Conservation (phyloP, 176 grass and related monocot genomes). For the Musa acuminata region DNA sequence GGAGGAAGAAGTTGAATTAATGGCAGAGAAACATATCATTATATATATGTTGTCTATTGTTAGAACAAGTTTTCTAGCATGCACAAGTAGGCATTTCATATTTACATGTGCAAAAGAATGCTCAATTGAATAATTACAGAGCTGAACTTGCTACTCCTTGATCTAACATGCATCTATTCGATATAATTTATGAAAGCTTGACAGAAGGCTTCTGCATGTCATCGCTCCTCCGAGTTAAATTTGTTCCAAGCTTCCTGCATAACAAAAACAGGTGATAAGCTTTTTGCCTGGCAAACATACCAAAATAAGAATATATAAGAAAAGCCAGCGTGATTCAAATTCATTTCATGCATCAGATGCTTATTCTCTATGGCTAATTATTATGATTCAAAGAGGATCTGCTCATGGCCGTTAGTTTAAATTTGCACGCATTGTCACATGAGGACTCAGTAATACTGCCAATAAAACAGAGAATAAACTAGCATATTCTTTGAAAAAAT, state of each 20-base stretch:
- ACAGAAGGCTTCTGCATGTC: background rate
- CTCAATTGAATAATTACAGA: constrained; percentile 4
- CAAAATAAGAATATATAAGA: background rate
- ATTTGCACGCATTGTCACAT: too few species aligned
- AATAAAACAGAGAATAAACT: too few species aligned
- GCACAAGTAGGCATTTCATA: background rate
- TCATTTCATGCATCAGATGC: background rate
- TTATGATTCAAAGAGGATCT: background rate
- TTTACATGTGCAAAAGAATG: constrained; percentile 10
- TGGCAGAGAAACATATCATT: background rate
- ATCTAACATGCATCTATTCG: background rate
- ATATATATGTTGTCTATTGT: too few species aligned
- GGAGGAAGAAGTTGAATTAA: background rate
- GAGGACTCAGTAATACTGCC: too few species aligned
- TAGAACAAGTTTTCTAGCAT: constrained; percentile 11
- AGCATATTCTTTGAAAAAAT: too few species aligned
- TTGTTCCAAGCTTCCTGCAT: constrained; percentile 41
- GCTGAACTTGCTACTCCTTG: background rate
- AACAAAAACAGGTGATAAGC: background rate
- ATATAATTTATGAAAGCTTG: background rate
- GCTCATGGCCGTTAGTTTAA: too few species aligned
- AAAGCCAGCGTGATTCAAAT: background rate
- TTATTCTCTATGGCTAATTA: background rate
- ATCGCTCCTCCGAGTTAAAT: constrained; percentile 37
- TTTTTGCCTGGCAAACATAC: background rate